Evolutionary conservation across 257 asterid species (phyloP), one percentile per base, ranked within the genome.

Genomic region (Ballota nigra): DNA sequence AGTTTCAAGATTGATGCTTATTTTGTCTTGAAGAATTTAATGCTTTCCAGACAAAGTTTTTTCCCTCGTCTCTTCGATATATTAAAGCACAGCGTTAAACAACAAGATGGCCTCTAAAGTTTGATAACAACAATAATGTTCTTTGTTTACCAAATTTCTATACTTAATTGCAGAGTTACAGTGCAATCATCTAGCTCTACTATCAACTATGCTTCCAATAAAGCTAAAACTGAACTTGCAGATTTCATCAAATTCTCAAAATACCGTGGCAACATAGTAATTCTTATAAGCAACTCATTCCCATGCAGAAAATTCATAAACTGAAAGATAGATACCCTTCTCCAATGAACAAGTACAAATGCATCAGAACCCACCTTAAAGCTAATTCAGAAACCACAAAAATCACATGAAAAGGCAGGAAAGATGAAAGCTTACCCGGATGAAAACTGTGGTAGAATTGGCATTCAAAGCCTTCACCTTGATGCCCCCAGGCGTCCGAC

Each of bases 361-460:
- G 67, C 69, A 63, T 63, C 60, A n/a, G n/a, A n/a, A n/a, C n/a
- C n/a, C n/a, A 69, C 20, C 69, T 33, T 6, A 60, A 62, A 69
- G 64, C 69, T 18, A 69, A 74, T 52, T 64, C 60, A 73, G 59
- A 67, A 67, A 40, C 49, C 45, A 69, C 33, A 31, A 31, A 24
- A 71, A 38, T n/a, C 6, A 78, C 5, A 38, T 34, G 24, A 12
- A 69, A 61, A 72, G 38, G 75, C 2, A 49, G 24, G 23, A 69
- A 55, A 72, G 40, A 57, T 24, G 23, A 63, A 36, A 38, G 49
- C 83, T 38, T 79, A 92, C 99, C 98, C 79, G 81, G 56, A 95
- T 86, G 36, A 86, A 86, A 5, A 91, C 76, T 47, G 86, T 81
- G 62, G 94, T 86, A 7, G 86, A 77, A 70, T 88, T 87, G 18